A percentile compares a stretch with the other conserved stretches of the same genome.
These are phyloP conservation scores for Phytopythium delawarense DNA, from an alignment of 352 stramenopile species.

Conservation along the genomic window DNA sequence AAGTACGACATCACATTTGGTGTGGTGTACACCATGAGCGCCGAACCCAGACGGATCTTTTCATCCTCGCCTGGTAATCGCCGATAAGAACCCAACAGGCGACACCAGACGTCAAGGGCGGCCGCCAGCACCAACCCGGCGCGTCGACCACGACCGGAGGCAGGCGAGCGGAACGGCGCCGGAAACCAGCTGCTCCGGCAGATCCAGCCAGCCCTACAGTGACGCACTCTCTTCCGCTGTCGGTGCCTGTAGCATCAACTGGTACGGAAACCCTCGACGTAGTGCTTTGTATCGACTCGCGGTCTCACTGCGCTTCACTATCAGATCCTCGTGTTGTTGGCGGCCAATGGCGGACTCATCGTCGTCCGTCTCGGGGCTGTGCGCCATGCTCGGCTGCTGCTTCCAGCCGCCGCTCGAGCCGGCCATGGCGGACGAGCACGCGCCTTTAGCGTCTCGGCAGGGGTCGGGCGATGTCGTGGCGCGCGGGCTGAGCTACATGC, in stretches of 20 bases:
- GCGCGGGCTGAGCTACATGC: slow-evolving; percentile 12
- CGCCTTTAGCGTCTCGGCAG: neutral
- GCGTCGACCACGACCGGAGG: neutral
- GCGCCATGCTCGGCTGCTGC: slow-evolving; percentile 49
- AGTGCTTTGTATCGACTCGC: neutral
- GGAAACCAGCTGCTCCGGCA: neutral
- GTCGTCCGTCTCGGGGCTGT: slow-evolving; percentile 17
- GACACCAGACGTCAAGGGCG: neutral
- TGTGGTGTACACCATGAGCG: neutral
- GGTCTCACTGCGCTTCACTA: neutral
- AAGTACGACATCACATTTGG: neutral
- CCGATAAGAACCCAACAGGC: neutral
- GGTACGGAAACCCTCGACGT: neutral
- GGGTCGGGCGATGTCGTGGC: neutral
- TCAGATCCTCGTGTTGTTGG: neutral
- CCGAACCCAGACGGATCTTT: too few relatives aligned
- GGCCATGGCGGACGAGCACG: slow-evolving; percentile 25
- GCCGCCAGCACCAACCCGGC: neutral
- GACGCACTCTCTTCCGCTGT: neutral
- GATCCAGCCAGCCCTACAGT: neutral
- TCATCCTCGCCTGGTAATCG: too few relatives aligned
- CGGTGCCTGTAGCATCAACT: neutral
- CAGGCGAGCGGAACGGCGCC: neutral
- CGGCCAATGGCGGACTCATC: neutral
- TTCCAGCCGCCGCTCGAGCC: slow-evolving; percentile 39